These are phyloP conservation scores for Phytopythium mirpurense DNA, from an alignment of 352 stramenopile genomes.

Conservation along the genomic window DNA sequence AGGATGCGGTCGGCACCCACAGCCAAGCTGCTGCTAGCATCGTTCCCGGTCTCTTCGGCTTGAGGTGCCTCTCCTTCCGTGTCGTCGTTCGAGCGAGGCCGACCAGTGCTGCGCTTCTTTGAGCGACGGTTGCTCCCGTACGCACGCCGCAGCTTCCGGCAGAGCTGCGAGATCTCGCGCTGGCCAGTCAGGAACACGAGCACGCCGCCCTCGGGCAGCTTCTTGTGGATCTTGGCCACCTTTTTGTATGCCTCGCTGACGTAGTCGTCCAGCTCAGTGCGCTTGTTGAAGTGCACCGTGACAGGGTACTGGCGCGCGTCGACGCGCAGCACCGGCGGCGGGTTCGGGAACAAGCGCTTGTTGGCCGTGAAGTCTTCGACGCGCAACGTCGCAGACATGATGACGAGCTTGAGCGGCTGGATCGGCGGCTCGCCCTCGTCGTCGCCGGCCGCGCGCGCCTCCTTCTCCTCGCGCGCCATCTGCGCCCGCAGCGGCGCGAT, in stretches of 20 bases:
- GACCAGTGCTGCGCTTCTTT: conserved; percentile 22
- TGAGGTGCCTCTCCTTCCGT: not conserved
- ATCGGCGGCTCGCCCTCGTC: conserved; percentile 28
- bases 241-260: conserved; percentile 94
- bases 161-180: conserved; percentile 93
- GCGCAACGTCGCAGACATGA: conserved; percentile 98
- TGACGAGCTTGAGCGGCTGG: conserved; percentile 74
- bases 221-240: conserved; percentile 96
- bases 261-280: conserved; percentile 97
- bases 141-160: conserved; percentile 52
- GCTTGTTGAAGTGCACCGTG: conserved; percentile 97
- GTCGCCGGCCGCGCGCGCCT: conserved; percentile 44
- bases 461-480: conserved; percentile 73
- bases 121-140: conserved; percentile 39
- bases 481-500: conserved; percentile 91
- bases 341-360: conserved; percentile 86
- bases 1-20: conserved; percentile 42
- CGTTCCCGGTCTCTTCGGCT: not conserved
- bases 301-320: conserved; percentile 95
- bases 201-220: conserved; percentile 95
- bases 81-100: conserved; percentile 16
- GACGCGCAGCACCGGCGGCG: conserved; percentile 92
- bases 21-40: conserved; percentile 8
- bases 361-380: conserved; percentile 98
- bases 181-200: conserved; percentile 98